Evolutionary conservation across 345 rosid species (phyloP), one percentile per base, ranked within the genome.

Genomic region (Lumnitzera littorea): DNA sequence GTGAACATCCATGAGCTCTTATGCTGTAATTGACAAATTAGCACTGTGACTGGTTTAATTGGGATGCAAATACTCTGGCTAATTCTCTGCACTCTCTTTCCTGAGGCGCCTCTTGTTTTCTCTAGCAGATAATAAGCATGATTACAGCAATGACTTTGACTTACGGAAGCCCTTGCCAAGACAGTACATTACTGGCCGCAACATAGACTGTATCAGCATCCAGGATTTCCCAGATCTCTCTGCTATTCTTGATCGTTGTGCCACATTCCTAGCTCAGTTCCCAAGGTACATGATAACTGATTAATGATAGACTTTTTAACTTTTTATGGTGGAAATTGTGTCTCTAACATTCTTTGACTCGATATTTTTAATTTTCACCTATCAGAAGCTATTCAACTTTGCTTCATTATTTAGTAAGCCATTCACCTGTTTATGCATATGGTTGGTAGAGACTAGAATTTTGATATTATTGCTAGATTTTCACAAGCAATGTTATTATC

Each of bases 131-230:
- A 75, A 64, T 46, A 80, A 78, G 53, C 85, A 78, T 41, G 82
- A 77, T 56, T 94, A 79, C 71, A 80, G 83, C 72, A 78, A 78
- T 77, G 97, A 92, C 50, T 89, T 88, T 79, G 99, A 90, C 78
- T 78, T 90, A 83, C 77, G 97, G 71, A 94, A 90, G 78, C 96
- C 96, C 52, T 73, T 94, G 77, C 95, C 87, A 71, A 82, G 87
- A 78, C 96, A 94, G 64, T 85, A 76, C 71, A 71, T 78, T 62
- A 67, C 60, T 0, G 76, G 76, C 1, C 81, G 78, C 53, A 77
- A 17, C 11, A 84, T 90, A 59, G 85, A 94, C 61, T 94, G 96
- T 76, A 65, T 90, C 70, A 74, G 97, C 76, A 70, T 81, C 62
- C 78, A 80, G 61, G 86, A 80, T 64, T 80, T 78, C 61, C 73